Evolutionary conservation across 371 early-diverging fungal species (phyloP), one percentile per base, ranked within the genome.

Genomic region (Rhizopus delemar): DNA sequence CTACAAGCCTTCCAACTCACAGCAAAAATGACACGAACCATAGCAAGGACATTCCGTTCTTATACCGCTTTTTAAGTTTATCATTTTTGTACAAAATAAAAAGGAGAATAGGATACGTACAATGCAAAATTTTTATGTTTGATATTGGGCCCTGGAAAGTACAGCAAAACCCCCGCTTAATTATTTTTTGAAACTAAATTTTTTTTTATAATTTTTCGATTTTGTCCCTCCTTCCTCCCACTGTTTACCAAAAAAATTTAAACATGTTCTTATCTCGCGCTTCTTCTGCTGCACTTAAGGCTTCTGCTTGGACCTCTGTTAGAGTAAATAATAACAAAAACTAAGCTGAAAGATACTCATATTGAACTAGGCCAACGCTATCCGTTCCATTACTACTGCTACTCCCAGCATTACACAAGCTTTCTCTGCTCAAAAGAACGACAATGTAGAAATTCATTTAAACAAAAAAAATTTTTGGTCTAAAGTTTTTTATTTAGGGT

Each of bases 351-450:
- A 38, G 5, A 38, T 38, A 38, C 22, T 22, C 22, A 22, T 22
- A 22, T 43, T 43, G 29, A n/a, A n/a, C 7, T 60, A 78, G 79
- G 12, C 62, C 62, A 71, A 76, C 65, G 62, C 74, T 68, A 57
- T 65, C 54, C 81, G 81, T 61, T 61, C 76, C 56, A 78, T 81
- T 50, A 76, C 82, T 59, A 81, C 84, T 49, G 82, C 85, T 59
- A 65, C 84, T 62, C 75, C 75, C 62, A 65, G 74, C 66, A 77
- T 85, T 65, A 85, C 84, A 63, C 84, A 85, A 57, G 80, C 83
- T 59, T 87, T 83, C 76, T 78, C 59, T 63, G 82, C 75, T 63
- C 73, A 76, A 65, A 85, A 87, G 83, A 87, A 87, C 70, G 76
- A 69, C 61, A 82, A 84, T 62, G 87, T 87, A 85, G 74, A n/a